Evolutionary conservation across 352 stramenopile genomes (phyloP).

Genomic region (Thalassiosira gravida): DNA sequence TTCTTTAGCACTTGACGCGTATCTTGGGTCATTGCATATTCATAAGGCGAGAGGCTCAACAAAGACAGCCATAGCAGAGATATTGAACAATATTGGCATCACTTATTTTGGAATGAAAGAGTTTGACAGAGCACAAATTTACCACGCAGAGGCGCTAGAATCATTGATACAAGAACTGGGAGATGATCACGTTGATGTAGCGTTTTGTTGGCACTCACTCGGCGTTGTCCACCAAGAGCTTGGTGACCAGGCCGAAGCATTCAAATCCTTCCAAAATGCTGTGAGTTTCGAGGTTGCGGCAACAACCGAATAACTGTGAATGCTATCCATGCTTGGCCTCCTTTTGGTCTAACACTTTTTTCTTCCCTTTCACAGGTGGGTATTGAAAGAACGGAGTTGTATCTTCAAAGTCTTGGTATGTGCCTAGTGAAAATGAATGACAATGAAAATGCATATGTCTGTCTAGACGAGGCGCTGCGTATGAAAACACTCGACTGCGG

Average conservation of each 20-base stretch:
- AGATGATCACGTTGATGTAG: conserved; percentile 63
- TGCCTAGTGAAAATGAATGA: conserved; percentile 60
- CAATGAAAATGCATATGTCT: conserved; percentile 72
- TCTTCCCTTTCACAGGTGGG: neutral
- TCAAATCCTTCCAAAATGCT: conserved; percentile 63
- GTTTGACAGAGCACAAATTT: conserved; percentile 62
- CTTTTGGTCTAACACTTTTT: neutral
- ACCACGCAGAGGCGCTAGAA: conserved; percentile 68
- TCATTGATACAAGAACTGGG: conserved; percentile 62
- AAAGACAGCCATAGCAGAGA: conserved; percentile 53
- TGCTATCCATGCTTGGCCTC: neutral
- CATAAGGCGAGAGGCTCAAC: conserved; percentile 50
- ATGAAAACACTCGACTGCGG: conserved; percentile 61
- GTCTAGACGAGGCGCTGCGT: conserved; percentile 60
- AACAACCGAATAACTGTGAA: neutral
- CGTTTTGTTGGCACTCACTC: conserved; percentile 71
- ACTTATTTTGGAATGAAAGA: conserved; percentile 69
- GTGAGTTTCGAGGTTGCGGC: conserved; percentile 46
- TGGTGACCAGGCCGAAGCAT: conserved; percentile 45
- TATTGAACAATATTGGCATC: conserved; percentile 76
- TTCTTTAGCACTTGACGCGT: conserved; percentile 54
- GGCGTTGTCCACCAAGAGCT: conserved; percentile 57
- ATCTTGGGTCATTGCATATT: conserved; percentile 58
- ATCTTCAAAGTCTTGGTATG: conserved; percentile 61
- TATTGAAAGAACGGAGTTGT: conserved; percentile 61